phyloP scores from a whole-genome alignment of 192 early-diverging fungal genomes.

The Coemansia sp. region DNA sequence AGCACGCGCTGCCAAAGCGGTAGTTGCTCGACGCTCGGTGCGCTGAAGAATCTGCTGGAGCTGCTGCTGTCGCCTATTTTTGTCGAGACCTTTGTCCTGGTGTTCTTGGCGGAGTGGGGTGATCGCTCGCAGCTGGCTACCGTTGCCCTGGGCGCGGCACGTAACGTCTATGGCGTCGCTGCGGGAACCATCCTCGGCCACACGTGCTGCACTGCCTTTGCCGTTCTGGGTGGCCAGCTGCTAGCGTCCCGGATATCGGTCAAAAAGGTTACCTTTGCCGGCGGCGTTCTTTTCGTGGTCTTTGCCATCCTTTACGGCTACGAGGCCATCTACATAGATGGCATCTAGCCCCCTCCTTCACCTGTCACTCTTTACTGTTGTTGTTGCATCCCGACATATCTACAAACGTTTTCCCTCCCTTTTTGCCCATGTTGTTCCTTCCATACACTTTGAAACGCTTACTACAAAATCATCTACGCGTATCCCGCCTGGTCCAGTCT shows the following conservation, averaged over 20 bases:
- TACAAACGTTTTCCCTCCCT: too few relatives aligned
- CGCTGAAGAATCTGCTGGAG: conserved; percentile 65
- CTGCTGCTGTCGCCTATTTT: conserved; percentile 85
- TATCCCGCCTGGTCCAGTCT: too few relatives aligned
- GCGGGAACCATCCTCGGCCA: conserved; percentile 87
- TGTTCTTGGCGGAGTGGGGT: conserved; percentile 98
- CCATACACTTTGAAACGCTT: too few relatives aligned
- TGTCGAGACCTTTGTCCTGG: conserved; percentile 92
- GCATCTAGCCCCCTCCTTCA: too few relatives aligned
- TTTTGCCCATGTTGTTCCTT: too few relatives aligned
- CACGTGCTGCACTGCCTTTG: conserved; percentile 83
- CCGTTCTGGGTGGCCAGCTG: conserved; percentile 90
- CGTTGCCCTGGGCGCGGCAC: conserved; percentile 91
- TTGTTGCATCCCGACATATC: too few relatives aligned
- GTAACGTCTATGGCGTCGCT: conserved; percentile 86
- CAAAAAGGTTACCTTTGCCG: conserved; percentile 76
- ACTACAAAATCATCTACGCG: too few relatives aligned
- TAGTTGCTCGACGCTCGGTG: conserved; percentile 34
- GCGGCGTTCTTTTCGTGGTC: conserved; percentile 81
- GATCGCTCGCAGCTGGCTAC: conserved; percentile 96
- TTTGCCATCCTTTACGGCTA: conserved; percentile 75
- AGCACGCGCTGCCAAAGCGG: not conserved
- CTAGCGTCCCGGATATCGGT: conserved; percentile 81
- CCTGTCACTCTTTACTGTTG: too few relatives aligned
- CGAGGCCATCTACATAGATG: conserved; percentile 28